phyloP scores from a whole-genome alignment of 176 grass and related monocot species.

The Secale cereale region DNA sequence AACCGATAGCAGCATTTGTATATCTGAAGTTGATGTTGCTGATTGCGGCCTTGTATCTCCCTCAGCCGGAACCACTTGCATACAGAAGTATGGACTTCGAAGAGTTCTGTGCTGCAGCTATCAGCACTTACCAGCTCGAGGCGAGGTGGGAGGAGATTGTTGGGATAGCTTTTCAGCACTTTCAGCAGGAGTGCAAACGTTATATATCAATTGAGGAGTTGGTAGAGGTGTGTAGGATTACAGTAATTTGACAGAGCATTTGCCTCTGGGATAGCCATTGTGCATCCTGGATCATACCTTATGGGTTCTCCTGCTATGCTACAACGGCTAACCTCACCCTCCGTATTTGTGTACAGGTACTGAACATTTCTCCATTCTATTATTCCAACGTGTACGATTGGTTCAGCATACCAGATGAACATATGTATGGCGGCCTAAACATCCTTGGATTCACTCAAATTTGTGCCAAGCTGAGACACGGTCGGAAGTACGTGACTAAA shows the following conservation, averaged over 20 bases:
- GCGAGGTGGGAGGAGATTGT: constrained; percentile 91
- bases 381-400: constrained; percentile 83
- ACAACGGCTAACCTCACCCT: neutral
- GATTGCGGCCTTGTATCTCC: neutral
- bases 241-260: neutral
- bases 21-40: constrained; percentile 6
- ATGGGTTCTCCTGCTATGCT: neutral
- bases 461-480: too few species aligned
- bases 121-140: constrained; percentile 87
- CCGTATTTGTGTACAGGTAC: constrained; percentile 45
- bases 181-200: constrained; percentile 75
- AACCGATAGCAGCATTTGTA: neutral
- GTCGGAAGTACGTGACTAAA: too few species aligned
- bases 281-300: neutral
- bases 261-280: neutral
- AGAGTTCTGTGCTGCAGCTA: constrained; percentile 90
- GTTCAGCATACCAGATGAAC: constrained; percentile 80
- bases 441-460: too few species aligned
- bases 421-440: too few species aligned
- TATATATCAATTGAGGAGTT: constrained; percentile 77
- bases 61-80: constrained; percentile 68
- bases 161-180: constrained; percentile 71
- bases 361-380: constrained; percentile 59
- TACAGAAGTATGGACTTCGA: constrained; percentile 89
- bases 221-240: constrained; percentile 49